Conservation (phyloP, 2,329 filamentous ascomycete species). For the Aspergillus chevalieri region DNA sequence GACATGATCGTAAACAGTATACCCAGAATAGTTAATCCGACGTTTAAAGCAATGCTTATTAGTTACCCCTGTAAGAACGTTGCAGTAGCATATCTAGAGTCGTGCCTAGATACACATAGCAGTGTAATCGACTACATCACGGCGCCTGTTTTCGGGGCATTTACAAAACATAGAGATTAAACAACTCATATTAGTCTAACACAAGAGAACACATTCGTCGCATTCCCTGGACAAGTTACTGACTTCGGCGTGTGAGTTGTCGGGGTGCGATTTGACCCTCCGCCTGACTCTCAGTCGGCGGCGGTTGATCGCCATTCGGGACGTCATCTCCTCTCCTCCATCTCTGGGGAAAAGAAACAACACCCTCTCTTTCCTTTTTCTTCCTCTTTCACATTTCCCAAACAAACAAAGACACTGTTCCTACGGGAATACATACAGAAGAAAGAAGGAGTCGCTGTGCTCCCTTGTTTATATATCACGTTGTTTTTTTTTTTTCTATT, state of each 20-base stretch:
- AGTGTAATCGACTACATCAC: too few relatives aligned
- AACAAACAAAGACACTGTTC: background rate
- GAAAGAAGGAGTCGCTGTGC: background rate
- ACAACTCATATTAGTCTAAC: background rate
- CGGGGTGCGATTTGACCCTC: conserved; percentile 14
- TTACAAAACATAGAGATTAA: background rate
- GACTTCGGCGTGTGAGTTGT: conserved; percentile 11
- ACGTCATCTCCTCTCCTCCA: conserved; percentile 21
- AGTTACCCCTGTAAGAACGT: too few relatives aligned
- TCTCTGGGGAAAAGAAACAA: background rate
- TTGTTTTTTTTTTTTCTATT: conserved; percentile 3
- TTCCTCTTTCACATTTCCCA: background rate
- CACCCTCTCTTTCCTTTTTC: background rate
- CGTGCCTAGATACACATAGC: too few relatives aligned
- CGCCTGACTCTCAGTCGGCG: conserved; percentile 17
- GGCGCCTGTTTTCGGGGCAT: background rate
- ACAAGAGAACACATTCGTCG: background rate
- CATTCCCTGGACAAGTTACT: background rate
- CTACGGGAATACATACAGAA: background rate
- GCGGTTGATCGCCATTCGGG: conserved; percentile 19
- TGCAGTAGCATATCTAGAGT: too few relatives aligned
- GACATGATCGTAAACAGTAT: too few relatives aligned
- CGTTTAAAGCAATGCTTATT: too few relatives aligned
- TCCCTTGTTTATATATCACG: background rate
- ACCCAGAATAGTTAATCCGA: too few relatives aligned